Conservation (phyloP, 2,329 filamentous ascomycete genomes). For the Colletotrichum tropicicola region DNA sequence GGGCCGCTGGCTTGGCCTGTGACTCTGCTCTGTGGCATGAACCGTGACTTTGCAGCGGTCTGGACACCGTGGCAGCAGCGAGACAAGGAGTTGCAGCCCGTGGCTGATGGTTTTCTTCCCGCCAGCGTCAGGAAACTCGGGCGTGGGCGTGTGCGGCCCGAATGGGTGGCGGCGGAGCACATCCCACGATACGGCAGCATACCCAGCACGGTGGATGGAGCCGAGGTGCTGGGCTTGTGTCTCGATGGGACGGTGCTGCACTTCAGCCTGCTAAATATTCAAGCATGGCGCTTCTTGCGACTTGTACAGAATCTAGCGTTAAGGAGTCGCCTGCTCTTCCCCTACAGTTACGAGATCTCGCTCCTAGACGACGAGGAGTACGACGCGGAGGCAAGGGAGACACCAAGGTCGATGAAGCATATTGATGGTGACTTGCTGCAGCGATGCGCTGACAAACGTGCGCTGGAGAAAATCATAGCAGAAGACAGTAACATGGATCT, state of each 20-base stretch:
- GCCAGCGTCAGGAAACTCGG: conserved; percentile 66
- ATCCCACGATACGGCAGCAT: conserved; percentile 51
- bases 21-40: conserved; percentile 57
- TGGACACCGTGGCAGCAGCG: conserved; percentile 57
- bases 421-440: conserved; percentile 73
- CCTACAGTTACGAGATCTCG: conserved; percentile 49
- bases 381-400: conserved; percentile 48
- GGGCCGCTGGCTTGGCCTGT: conserved; percentile 46
- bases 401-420: conserved; percentile 63
- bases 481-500: conserved; percentile 43
- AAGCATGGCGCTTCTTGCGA: conserved; percentile 74
- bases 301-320: conserved; percentile 77
- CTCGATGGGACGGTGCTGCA: conserved; percentile 76
- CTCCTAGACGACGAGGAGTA: conserved; percentile 34
- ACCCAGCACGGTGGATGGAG: conserved; percentile 51
- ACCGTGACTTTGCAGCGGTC: conserved; percentile 56
- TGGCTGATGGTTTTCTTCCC: conserved; percentile 67
- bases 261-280: conserved; percentile 71
- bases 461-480: conserved; percentile 52
- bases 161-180: conserved; percentile 52
- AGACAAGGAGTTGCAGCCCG: conserved; percentile 50
- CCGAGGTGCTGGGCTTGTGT: conserved; percentile 70
- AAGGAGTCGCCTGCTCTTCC: conserved; percentile 55
- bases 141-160: conserved; percentile 59
- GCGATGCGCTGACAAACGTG: conserved; percentile 57